Conservation (phyloP, 768 basidiomycete species). For the Hemileccinum rubropunctum region DNA sequence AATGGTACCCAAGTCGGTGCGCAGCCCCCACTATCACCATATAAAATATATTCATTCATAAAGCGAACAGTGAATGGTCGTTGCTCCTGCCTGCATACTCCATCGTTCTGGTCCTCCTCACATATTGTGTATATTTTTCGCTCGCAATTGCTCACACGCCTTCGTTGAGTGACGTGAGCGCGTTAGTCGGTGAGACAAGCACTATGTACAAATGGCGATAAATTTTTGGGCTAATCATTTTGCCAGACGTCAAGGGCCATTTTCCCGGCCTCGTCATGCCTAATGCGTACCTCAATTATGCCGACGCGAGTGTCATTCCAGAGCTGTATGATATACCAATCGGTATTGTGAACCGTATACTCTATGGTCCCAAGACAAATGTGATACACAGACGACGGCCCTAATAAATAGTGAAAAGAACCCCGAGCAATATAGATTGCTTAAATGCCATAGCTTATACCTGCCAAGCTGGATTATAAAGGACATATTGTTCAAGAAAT, state of each 20-base stretch:
- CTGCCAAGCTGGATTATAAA: conserved; percentile 12
- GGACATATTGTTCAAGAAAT: conserved; percentile 13
- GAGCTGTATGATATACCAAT: conserved; percentile 82
- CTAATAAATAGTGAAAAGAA: conserved; percentile 18
- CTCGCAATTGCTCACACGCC: conserved; percentile 74
- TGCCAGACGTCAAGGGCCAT: conserved; percentile 55
- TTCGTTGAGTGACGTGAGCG: conserved; percentile 58
- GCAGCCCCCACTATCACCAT: conserved; percentile 12
- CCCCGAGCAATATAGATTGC: conserved; percentile 4
- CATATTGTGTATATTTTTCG: conserved; percentile 75
- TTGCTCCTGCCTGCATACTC: conserved; percentile 78
- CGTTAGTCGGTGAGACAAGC: conserved; percentile 58
- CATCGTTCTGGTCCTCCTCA: conserved; percentile 64
- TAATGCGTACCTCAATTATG: conserved; percentile 50
- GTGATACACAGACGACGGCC: conserved; percentile 11
- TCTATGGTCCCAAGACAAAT: conserved; percentile 43
- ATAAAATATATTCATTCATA: neutral
- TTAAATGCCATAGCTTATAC: neutral
- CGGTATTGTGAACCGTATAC: conserved; percentile 72
- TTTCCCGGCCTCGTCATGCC: conserved; percentile 38
- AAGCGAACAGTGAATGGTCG: conserved; percentile 70
- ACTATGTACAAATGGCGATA: conserved; percentile 9
- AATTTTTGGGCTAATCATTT: conserved; percentile 9
- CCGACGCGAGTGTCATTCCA: conserved; percentile 48
- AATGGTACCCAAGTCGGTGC: conserved; percentile 88